Conservation (phyloP, 768 basidiomycete genomes). For the Hysterangium stoloniferum region DNA sequence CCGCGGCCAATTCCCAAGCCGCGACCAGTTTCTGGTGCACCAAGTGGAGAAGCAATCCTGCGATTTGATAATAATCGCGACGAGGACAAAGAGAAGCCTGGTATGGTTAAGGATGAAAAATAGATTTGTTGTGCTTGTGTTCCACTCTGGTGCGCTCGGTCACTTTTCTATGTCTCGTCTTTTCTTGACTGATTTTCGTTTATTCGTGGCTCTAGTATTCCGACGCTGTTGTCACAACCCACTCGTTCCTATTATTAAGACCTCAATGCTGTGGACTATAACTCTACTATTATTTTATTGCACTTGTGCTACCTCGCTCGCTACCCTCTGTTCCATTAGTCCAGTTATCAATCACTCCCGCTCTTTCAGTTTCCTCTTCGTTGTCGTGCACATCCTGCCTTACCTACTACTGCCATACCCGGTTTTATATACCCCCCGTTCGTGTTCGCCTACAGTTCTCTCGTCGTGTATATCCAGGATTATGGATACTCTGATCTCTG, state of each 20-base stretch:
- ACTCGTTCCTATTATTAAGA: background rate
- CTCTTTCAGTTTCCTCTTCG: background rate
- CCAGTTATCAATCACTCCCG: background rate
- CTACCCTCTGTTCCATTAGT: background rate
- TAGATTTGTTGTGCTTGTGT: background rate
- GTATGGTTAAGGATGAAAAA: background rate
- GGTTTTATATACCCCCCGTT: constrained; percentile 1
- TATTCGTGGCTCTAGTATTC: background rate
- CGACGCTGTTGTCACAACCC: no score
- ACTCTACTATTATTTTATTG: background rate
- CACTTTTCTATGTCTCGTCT: background rate
- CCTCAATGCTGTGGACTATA: background rate
- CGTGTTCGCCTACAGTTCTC: no score
- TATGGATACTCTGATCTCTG: no score
- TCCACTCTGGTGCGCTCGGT: background rate
- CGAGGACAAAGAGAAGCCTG: background rate
- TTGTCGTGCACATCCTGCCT: background rate
- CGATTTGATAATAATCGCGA: constrained; percentile 1
- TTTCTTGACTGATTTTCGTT: background rate
- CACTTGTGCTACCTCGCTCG: background rate
- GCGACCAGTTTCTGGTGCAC: background rate
- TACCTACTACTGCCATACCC: background rate
- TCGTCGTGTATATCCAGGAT: no score
- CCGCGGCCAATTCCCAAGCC: background rate
- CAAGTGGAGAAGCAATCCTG: constrained; percentile 2